A percentile compares a stretch with the other conserved stretches of the same genome.
Evolutionary conservation across 768 basidiomycete genomes (phyloP).

Genomic region (Cystofilobasidium capitatum): DNA sequence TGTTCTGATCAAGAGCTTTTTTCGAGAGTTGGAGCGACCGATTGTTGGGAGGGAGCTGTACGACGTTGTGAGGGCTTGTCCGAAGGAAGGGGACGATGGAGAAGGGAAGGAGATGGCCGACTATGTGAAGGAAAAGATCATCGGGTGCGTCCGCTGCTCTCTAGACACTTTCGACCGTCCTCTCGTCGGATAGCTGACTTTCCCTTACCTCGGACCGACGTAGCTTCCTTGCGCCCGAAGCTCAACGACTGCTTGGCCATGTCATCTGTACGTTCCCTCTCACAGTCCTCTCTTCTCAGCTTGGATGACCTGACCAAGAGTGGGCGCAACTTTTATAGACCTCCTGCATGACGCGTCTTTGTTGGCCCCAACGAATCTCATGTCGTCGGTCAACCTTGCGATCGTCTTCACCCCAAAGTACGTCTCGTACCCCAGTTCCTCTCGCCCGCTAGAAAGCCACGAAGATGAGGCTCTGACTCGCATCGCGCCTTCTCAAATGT

Average conservation of each 20-base stretch:
- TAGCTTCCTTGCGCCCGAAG: constrained; percentile 42
- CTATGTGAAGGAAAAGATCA: constrained; percentile 60
- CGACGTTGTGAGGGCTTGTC: constrained; percentile 58
- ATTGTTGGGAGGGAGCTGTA: constrained; percentile 66
- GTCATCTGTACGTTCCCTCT: constrained; percentile 48
- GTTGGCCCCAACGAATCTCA: constrained; percentile 56
- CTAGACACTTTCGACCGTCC: neutral
- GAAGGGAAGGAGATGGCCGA: constrained; percentile 52
- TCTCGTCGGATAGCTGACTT: neutral
- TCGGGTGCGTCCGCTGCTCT: constrained; percentile 41
- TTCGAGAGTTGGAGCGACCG: constrained; percentile 68
- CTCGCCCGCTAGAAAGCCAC: neutral
- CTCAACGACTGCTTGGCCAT: constrained; percentile 55
- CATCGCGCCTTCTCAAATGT: no score
- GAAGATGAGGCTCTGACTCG: neutral
- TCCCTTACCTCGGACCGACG: no score
- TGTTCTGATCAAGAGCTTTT: constrained; percentile 74
- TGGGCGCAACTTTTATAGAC: constrained; percentile 45
- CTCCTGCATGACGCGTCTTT: constrained; percentile 69
- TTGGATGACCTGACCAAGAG: constrained; percentile 3
- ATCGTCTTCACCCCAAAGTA: constrained; percentile 65
- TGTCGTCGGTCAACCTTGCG: constrained; percentile 75
- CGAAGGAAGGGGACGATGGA: constrained; percentile 44
- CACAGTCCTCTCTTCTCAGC: constrained; percentile 32
- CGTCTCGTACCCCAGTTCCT: neutral